Percentiles rank a stretch among this genome's conserved stretches.
phyloP scores from a whole-genome alignment of 352 stramenopile genomes.

The Globisporangium cederbergense region DNA sequence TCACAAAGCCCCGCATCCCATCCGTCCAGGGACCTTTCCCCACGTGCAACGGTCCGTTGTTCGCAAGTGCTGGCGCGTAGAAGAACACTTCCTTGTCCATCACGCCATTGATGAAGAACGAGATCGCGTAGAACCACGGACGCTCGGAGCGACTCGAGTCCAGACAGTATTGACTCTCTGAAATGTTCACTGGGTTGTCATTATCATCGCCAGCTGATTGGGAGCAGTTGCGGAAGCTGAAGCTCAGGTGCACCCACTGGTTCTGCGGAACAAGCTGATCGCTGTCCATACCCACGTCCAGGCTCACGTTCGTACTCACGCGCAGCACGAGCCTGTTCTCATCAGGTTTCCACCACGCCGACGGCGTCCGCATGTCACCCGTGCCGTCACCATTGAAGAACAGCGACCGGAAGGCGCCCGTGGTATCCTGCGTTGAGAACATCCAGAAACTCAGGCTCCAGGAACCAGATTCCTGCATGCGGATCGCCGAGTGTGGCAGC shows the following conservation, averaged over 20 bases:
- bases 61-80: slow-evolving; percentile 40
- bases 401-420: slow-evolving; percentile 56
- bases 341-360: slow-evolving; percentile 75
- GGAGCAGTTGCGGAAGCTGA: slow-evolving; percentile 69
- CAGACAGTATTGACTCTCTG: slow-evolving; percentile 13
- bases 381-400: slow-evolving; percentile 81
- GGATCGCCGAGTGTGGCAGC: slow-evolving; percentile 38
- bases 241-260: slow-evolving; percentile 66
- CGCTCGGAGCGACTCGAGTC: slow-evolving; percentile 1
- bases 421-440: slow-evolving; percentile 52
- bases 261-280: slow-evolving; percentile 34
- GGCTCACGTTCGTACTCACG: slow-evolving; percentile 50
- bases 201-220: not conserved
- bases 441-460: slow-evolving; percentile 75
- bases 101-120: slow-evolving; percentile 56
- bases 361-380: slow-evolving; percentile 68
- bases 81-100: slow-evolving; percentile 50
- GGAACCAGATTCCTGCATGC: slow-evolving; percentile 31
- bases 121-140: slow-evolving; percentile 42
- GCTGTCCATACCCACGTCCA: slow-evolving; percentile 63
- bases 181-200: not conserved
- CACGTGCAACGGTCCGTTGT: slow-evolving; percentile 61
- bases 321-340: slow-evolving; percentile 59
- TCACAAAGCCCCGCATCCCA: slow-evolving; percentile 61
- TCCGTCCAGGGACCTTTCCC: slow-evolving; percentile 66